Base-by-base conservation (phyloP, 352 stramenopile genomes). In the Phytophthora rubi region DNA sequence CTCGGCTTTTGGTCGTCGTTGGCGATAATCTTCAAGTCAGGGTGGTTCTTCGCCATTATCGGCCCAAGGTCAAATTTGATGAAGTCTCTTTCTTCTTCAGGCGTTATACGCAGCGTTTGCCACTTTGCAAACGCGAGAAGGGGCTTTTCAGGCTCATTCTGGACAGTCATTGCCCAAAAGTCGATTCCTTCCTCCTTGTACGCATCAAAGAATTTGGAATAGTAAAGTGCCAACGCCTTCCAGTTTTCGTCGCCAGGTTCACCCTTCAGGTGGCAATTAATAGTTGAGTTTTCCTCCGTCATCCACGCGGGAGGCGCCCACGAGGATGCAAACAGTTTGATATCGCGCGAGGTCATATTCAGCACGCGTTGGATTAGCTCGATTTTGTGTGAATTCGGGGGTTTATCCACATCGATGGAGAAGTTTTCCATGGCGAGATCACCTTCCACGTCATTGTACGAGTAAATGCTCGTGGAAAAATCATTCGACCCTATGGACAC, bases 401-500 rank as follows among this genome's bases (percentile, higher is more conserved):
- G 73, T 57, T 88, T 90, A 59, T 89, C 83, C 58, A 97, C 71
- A 68, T 92, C 91, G 53, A 94, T 87, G 16, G 88, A 79, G 42
- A 91, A 85, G 6, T 90, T 80, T 59, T 97, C 88, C 32, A 93
- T 97, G 68, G 93, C 79, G 7, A 93, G 78, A 61, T 98, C 92
- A 30, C 78, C 85, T 16, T 67, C 71, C 7, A 90, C 74, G 26
- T 91, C 68, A 65, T 95, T 90, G 76, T 96, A 97, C 72, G 77
- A 95, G 76, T 98, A 98, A 30, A 90, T 80, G 7, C 65, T 78
- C 53, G 81, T 68, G 23, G 91, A 97, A 56, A 98, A 98, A 62
- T 98, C 92, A 28, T 75, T 88, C 35, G 86, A 94, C 30, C 78
- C 89, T 61, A 98, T 97, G 5, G 88, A 88, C 8, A 98, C 77